These are phyloP conservation scores for Penicillium paradoxum DNA, from an alignment of 495 filamentous ascomycete genomes.

Conservation along the genomic window DNA sequence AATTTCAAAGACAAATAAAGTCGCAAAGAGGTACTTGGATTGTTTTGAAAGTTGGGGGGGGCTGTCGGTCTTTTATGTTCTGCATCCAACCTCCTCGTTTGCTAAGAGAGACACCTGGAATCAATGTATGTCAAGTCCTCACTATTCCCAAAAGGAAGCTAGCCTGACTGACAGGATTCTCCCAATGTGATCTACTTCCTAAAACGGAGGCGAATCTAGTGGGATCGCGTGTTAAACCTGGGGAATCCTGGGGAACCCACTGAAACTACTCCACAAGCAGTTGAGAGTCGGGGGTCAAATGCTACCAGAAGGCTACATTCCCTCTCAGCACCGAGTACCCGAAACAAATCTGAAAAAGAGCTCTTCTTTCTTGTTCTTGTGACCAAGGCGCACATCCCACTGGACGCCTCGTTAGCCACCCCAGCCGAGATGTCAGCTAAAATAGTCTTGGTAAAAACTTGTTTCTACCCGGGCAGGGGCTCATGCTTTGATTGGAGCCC, in stretches of 20 bases:
- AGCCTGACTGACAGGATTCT: neutral
- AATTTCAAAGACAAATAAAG: neutral
- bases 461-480: no score
- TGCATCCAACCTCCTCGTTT: conserved; percentile 1
- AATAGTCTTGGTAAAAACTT: no score
- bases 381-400: no score
- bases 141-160: neutral
- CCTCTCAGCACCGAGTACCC: neutral
- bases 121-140: neutral
- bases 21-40: neutral
- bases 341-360: no score
- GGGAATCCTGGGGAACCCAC: neutral
- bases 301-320: neutral
- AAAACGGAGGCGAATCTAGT: conserved; percentile 1
- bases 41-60: neutral
- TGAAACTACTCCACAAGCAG: neutral
- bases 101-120: conserved; percentile 7
- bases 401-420: no score
- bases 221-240: neutral
- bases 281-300: neutral
- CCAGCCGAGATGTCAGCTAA: no score
- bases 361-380: no score
- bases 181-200: conserved; percentile 10
- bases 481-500: no score
- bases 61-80: conserved; percentile 15